Evolutionary conservation across 805 yeast species (phyloP), one percentile per base, ranked within the genome.

Genomic region (Cyberlindnera misumaiensis): DNA sequence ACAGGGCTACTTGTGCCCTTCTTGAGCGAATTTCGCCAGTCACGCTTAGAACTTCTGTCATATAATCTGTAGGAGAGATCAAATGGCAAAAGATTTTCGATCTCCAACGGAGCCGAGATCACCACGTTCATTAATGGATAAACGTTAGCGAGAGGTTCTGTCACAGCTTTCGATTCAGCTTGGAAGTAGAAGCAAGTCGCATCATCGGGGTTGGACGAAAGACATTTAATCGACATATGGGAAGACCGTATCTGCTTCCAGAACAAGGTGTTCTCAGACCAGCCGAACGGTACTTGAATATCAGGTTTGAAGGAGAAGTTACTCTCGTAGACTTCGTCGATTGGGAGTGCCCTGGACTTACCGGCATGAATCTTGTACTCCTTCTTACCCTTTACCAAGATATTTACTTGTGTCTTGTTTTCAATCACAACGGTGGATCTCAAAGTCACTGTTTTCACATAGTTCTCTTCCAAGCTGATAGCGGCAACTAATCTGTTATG

Each of bases 101-200:
- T 68, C 48, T 84, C 85, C 33, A 93, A 61, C 0, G 98, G 97
- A 0, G 97, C 86, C 0, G 93, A 77, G 6, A 93, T 62, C 4
- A 78, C 71, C 17, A 93, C 62, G 8, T 68, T 72, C 84, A 90
- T 72, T 51, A 85, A 93, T 0, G 98, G 98, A 52, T 86, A 94
- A 1, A 84, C 71, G 41, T 70, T 67, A 0, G 84, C 72, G 18
- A 88, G 62, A 0, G 87, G 88, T 45, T 85, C 94, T n/a, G 72
- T 67, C 13, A 63, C 56, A 45, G 83, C 77, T 32, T 64, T 59
- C 1, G 90, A 87, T 47, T 75, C 82, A 0, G 82, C 83, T 47
- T 83, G 90, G 61, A 84, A 81, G 50, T 72, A 81, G 56, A 76
- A 83, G 1, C 70, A 58, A 0, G 75, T 65, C 43, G 53, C 63